These are phyloP conservation scores for Symbiotaphrina buchneri DNA, from an alignment of 495 filamentous ascomycete species.

Conservation along the genomic window DNA sequence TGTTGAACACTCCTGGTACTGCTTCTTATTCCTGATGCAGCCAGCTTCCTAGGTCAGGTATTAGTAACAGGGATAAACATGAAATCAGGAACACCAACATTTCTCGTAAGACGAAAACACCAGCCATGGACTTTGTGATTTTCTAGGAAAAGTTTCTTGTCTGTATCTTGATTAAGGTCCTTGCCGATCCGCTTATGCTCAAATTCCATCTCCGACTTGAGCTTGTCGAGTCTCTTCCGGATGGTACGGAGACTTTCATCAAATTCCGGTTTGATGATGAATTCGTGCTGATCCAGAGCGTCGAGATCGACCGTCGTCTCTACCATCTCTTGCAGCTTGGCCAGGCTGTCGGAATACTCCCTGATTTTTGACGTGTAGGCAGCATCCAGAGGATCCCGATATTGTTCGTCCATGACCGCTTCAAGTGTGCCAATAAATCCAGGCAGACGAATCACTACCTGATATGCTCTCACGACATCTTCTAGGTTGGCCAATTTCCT, in stretches of 20 bases:
- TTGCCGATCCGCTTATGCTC: conserved; percentile 58
- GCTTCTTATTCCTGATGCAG: conserved; percentile 75
- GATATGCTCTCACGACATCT: conserved; percentile 88
- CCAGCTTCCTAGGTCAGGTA: conserved; percentile 35
- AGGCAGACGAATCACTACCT: conserved; percentile 78
- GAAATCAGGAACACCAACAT: conserved; percentile 7
- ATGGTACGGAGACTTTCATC: conserved; percentile 77
- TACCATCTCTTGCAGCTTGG: conserved; percentile 89
- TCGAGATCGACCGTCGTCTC: conserved; percentile 95
- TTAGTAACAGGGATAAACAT: not conserved
- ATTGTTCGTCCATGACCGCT: conserved; percentile 86
- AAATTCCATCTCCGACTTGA: conserved; percentile 58
- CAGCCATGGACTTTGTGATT: conserved; percentile 90
- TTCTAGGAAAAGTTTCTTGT: conserved; percentile 97
- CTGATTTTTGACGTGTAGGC: conserved; percentile 70
- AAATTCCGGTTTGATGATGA: conserved; percentile 96
- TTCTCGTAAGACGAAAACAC: conserved; percentile 87
- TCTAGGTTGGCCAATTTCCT: conserved; percentile 75
- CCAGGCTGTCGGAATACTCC: conserved; percentile 53
- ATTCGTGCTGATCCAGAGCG: conserved; percentile 91
- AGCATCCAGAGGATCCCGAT: conserved; percentile 66
- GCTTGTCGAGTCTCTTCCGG: conserved; percentile 70
- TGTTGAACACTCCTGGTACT: conserved; percentile 88
- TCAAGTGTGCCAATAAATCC: conserved; percentile 77
- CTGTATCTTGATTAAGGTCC: conserved; percentile 79